Percentiles rank a stretch among this genome's conserved stretches.
Conservation (phyloP, 495 filamentous ascomycete species). For the Trichoderma virens region DNA sequence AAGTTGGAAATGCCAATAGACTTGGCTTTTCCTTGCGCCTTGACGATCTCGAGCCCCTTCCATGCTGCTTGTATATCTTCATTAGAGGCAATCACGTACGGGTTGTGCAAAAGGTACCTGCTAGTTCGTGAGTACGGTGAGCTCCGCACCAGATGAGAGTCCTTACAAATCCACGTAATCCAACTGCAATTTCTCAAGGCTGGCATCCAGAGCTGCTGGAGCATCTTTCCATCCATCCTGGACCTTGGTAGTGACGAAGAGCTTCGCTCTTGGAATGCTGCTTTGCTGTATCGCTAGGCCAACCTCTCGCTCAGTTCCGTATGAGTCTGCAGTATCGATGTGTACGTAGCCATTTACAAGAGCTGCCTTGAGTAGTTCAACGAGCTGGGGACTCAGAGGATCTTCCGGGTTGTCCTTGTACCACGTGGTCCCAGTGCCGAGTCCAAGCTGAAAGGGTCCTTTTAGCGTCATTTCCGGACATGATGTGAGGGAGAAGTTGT, state of each 20-base stretch:
- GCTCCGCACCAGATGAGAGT: slow-evolving; percentile 33
- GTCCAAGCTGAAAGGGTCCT: not conserved
- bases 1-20: slow-evolving; percentile 83
- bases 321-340: slow-evolving; percentile 64
- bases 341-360: slow-evolving; percentile 55
- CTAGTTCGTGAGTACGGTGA: not conserved
- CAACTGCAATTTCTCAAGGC: slow-evolving; percentile 53
- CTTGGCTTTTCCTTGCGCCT: slow-evolving; percentile 48
- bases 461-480: not conserved
- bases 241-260: slow-evolving; percentile 86
- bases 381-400: not conserved
- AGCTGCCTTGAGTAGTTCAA: slow-evolving; percentile 42
- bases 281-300: slow-evolving; percentile 72
- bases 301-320: slow-evolving; percentile 79
- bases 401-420: not conserved
- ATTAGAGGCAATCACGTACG: not conserved
- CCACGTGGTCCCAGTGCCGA: not conserved
- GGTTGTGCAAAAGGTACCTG: not conserved
- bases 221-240: slow-evolving; percentile 54
- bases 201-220: slow-evolving; percentile 58
- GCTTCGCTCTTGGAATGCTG: slow-evolving; percentile 69
- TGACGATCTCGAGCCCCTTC: not conserved
- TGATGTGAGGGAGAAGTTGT: not conserved
- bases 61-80: not conserved
- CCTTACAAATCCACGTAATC: slow-evolving; percentile 74